A percentile compares a stretch with the other conserved stretches of the same genome.
phyloP scores from a whole-genome alignment of 306 rosid species.

The Cucumis melo region DNA sequence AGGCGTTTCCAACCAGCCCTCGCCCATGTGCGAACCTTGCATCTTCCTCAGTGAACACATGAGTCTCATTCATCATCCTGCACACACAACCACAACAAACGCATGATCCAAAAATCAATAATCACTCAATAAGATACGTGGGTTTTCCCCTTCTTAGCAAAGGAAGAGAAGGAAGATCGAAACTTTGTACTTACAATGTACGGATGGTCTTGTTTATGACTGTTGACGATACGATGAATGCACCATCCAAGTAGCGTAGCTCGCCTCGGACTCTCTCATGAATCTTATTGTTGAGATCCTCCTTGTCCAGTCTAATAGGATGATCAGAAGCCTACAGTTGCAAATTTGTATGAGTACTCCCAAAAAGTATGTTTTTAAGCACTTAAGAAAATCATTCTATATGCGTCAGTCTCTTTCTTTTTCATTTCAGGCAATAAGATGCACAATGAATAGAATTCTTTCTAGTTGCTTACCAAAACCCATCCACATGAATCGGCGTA shows the following conservation, averaged over 20 bases:
- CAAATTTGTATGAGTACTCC: neutral
- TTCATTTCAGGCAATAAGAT: neutral
- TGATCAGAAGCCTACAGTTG: slow-evolving; percentile 14
- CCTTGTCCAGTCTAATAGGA: slow-evolving; percentile 7
- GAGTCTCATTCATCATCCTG: slow-evolving; percentile 19
- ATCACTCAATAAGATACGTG: neutral
- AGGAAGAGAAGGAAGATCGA: neutral
- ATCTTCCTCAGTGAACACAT: slow-evolving; percentile 18
- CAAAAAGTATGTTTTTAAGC: too few species aligned
- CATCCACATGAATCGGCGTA: slow-evolving; percentile 26
- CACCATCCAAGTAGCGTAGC: slow-evolving; percentile 13
- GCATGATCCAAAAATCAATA: neutral
- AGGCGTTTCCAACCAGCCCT: slow-evolving; percentile 6
- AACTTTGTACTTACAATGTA: slow-evolving; percentile 6
- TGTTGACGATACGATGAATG: slow-evolving; percentile 10
- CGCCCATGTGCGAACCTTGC: slow-evolving; percentile 15
- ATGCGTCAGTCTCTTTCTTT: neutral
- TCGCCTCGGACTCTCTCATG: slow-evolving; percentile 12
- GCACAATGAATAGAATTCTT: neutral
- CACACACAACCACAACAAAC: neutral
- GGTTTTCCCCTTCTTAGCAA: neutral
- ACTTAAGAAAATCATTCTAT: too few species aligned
- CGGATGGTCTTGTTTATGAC: slow-evolving; percentile 14
- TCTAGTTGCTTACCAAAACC: slow-evolving; percentile 19
- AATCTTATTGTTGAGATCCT: slow-evolving; percentile 7